These are phyloP conservation scores for Ceratorhiza oryzae-sativae DNA, from an alignment of 1,284 basidiomycete genomes.

Conservation along the genomic window DNA sequence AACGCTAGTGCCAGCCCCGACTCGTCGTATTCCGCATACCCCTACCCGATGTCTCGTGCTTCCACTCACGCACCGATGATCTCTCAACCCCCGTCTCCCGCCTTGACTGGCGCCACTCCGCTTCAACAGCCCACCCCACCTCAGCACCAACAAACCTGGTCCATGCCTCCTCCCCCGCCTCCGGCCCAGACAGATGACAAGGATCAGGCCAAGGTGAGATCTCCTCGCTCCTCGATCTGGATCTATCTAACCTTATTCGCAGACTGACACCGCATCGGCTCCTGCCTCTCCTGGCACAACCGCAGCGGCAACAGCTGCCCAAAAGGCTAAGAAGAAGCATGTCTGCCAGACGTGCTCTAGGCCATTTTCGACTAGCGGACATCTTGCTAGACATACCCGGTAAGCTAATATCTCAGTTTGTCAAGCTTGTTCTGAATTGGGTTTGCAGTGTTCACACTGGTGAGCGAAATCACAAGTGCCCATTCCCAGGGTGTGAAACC, in stretches of 20 bases:
- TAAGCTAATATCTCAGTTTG: neutral
- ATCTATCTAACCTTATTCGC: slow-evolving; percentile 15
- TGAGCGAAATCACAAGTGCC: slow-evolving; percentile 80
- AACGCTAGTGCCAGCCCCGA: neutral
- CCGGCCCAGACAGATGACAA: slow-evolving; percentile 30
- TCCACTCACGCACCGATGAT: slow-evolving; percentile 25
- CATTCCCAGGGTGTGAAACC: slow-evolving; percentile 82
- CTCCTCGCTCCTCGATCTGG: slow-evolving; percentile 2
- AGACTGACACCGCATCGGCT: slow-evolving; percentile 19
- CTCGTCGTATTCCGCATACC: neutral
- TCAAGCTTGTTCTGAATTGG: slow-evolving; percentile 21
- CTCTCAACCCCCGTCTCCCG: slow-evolving; percentile 40
- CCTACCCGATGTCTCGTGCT: slow-evolving; percentile 30
- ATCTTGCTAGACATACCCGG: slow-evolving; percentile 79
- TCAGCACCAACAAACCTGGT: slow-evolving; percentile 32
- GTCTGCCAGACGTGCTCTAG: slow-evolving; percentile 70
- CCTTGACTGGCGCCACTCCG: slow-evolving; percentile 33
- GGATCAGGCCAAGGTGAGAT: slow-evolving; percentile 32
- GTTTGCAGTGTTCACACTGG: slow-evolving; percentile 70
- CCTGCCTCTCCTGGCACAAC: slow-evolving; percentile 31
- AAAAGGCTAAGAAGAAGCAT: slow-evolving; percentile 56
- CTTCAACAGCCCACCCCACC: slow-evolving; percentile 39
- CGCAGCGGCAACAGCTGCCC: slow-evolving; percentile 35
- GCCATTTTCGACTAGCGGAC: slow-evolving; percentile 82
- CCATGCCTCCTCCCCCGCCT: slow-evolving; percentile 40